These are phyloP conservation scores for Toxoplasma gondii DNA, from an alignment of 169 alveolate species.

Conservation along the genomic window DNA sequence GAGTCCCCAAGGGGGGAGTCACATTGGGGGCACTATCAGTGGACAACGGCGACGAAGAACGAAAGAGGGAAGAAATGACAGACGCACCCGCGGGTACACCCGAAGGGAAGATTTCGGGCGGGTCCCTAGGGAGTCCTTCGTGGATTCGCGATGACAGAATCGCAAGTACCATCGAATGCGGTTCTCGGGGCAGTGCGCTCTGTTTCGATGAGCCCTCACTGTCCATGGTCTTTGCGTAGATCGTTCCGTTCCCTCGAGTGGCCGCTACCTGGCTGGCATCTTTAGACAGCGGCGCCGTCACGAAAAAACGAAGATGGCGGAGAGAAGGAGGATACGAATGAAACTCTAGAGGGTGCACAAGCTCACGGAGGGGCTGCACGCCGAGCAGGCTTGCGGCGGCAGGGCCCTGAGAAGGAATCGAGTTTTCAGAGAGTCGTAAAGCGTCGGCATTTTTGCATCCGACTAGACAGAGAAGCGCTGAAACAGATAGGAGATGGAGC, in stretches of 20 bases:
- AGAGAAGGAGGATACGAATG: neutral
- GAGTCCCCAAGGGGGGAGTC: neutral
- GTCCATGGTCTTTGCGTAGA: neutral
- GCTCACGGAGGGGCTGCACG: neutral
- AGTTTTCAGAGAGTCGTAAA: neutral
- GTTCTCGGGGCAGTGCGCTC: neutral
- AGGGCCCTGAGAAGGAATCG: neutral
- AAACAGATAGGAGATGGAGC: neutral
- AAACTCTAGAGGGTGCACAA: neutral
- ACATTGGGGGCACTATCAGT: neutral
- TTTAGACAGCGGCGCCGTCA: neutral
- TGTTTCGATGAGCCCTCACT: neutral
- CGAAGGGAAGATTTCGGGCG: neutral
- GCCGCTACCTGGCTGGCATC: neutral
- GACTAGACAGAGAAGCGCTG: neutral
- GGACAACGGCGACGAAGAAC: neutral
- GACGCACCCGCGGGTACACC: neutral
- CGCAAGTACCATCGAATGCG: neutral
- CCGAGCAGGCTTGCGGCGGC: neutral
- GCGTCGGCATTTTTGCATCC: neutral
- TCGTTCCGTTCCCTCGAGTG: neutral
- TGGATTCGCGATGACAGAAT: neutral
- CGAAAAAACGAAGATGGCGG: neutral
- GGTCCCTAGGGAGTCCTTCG: neutral
- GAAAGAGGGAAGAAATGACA: neutral